These are phyloP conservation scores for Hyphopichia homilentoma DNA, from an alignment of 805 yeast species.

Conservation along the genomic window DNA sequence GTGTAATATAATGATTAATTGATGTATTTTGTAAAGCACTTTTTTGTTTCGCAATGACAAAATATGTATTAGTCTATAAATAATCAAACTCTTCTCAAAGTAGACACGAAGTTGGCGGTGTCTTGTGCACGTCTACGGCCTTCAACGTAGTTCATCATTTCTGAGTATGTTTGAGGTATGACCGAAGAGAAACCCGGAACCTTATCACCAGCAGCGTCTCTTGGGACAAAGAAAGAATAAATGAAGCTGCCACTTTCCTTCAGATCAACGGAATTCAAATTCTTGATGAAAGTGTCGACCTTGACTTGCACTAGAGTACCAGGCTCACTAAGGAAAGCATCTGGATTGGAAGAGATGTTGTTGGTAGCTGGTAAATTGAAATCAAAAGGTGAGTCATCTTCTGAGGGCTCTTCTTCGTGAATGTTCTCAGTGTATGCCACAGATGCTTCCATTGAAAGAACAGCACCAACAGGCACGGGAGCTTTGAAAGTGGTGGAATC, in stretches of 20 bases:
- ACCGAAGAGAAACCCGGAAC: constrained; percentile 69
- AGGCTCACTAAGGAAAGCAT: constrained; percentile 64
- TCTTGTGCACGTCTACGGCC: constrained; percentile 88
- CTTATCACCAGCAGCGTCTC: constrained; percentile 38
- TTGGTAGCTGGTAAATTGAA: constrained; percentile 60
- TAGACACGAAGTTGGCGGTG: constrained; percentile 62
- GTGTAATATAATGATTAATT: constrained; percentile 21
- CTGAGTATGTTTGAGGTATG: constrained; percentile 82
- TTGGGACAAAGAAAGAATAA: constrained; percentile 83
- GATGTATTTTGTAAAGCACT: too few relatives aligned
- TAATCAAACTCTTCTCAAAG: too few relatives aligned
- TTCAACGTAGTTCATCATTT: constrained; percentile 87
- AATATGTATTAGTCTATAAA: too few relatives aligned
- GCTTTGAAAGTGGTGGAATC: constrained; percentile 90
- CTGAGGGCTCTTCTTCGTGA: constrained; percentile 37
- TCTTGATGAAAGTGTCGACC: constrained; percentile 77
- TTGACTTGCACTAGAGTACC: constrained; percentile 89
- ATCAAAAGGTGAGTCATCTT: constrained; percentile 33
- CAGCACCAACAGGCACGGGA: constrained; percentile 95
- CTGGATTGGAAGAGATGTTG: constrained; percentile 44
- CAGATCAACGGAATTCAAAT: constrained; percentile 55
- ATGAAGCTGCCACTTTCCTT: constrained; percentile 84
- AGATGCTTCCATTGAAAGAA: constrained; percentile 74
- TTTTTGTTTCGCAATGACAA: too few relatives aligned
- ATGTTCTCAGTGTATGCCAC: constrained; percentile 86